These are phyloP conservation scores for Apiosordaria backusii DNA, from an alignment of 495 filamentous ascomycete species.

Conservation along the genomic window DNA sequence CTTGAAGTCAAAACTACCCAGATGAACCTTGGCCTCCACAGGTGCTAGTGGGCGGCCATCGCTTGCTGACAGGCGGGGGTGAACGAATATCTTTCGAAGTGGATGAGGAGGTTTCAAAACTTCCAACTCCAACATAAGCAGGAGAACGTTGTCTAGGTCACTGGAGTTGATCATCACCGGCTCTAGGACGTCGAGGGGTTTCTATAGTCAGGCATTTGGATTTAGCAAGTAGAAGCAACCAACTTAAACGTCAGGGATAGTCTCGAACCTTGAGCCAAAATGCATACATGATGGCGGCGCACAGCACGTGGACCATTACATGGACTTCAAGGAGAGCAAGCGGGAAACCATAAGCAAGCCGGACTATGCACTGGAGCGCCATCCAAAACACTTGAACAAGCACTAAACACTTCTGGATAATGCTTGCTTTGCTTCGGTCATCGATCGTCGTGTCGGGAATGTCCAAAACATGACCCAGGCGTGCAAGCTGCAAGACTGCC, in stretches of 20 bases:
- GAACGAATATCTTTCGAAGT: too few species aligned
- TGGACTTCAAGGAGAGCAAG: constrained; percentile 37
- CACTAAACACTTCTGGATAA: constrained; percentile 30
- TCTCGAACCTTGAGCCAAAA: constrained; percentile 15
- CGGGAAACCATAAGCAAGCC: constrained; percentile 17
- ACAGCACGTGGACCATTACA: constrained; percentile 36
- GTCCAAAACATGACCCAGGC: background rate
- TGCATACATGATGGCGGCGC: constrained; percentile 34
- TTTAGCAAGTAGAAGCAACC: background rate
- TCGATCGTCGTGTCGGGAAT: background rate
- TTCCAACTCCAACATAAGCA: background rate
- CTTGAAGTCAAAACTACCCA: background rate
- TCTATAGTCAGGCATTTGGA: background rate
- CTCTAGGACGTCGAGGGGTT: constrained; percentile 2
- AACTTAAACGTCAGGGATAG: background rate
- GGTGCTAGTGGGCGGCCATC: too few species aligned
- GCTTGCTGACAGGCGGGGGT: too few species aligned
- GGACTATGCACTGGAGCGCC: constrained; percentile 28
- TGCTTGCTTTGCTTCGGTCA: constrained; percentile 37
- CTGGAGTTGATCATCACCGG: background rate
- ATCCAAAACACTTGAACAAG: constrained; percentile 37
- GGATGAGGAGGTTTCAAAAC: too few species aligned
- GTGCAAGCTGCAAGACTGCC: background rate
- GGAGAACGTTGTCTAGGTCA: background rate
- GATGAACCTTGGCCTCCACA: background rate